Evolutionary conservation across 306 rosid genomes (phyloP).

Genomic region (Quercus dentata): DNA sequence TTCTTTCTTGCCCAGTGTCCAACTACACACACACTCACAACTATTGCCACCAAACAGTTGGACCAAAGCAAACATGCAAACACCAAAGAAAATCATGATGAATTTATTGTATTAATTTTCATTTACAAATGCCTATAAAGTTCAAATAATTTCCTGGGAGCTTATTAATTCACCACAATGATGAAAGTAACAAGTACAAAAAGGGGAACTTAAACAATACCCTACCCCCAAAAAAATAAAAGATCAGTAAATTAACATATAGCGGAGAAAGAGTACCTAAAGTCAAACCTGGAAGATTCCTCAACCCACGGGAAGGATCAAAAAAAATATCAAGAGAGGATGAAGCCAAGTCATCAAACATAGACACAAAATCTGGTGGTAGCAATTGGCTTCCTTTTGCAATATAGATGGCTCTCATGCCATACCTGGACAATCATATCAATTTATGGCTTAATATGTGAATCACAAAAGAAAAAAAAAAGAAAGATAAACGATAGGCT

Average conservation of each 20-base stretch:
- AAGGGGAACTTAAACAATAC: neutral
- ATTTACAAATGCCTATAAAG: neutral
- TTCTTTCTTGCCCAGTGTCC: neutral
- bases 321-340: constrained; percentile 96
- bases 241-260: constrained; percentile 13
- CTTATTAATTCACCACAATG: neutral
- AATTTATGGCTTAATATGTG: constrained; percentile 12
- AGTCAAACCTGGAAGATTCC: constrained; percentile 79
- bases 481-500: constrained; percentile 12
- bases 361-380: constrained; percentile 95
- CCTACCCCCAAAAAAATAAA: neutral
- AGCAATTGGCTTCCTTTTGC: constrained; percentile 97
- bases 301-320: constrained; percentile 83
- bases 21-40: neutral
- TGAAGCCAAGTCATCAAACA: constrained; percentile 91
- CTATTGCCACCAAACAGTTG: neutral
- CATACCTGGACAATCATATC: constrained; percentile 62
- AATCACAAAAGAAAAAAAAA: constrained; percentile 10
- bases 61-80: neutral
- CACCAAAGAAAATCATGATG: neutral
- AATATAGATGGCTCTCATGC: constrained; percentile 92
- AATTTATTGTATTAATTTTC: neutral
- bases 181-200: neutral
- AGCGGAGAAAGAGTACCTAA: constrained; percentile 50
- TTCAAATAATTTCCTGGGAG: neutral